Conservation (phyloP, 192 early-diverging fungal species). For the Coemansia sp. region DNA sequence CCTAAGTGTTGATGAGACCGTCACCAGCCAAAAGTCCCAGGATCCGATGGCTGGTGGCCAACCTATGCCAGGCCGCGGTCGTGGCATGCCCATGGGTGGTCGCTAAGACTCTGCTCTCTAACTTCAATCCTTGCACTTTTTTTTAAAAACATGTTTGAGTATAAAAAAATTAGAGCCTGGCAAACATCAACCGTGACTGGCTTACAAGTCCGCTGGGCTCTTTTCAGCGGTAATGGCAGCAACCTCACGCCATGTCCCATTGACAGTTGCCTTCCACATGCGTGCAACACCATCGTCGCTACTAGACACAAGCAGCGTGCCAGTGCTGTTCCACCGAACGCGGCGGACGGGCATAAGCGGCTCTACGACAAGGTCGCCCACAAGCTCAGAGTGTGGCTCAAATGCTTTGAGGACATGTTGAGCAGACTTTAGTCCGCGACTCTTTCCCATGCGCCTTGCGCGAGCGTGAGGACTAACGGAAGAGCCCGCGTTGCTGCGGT, state of each 20-base stretch:
- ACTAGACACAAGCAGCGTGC: slow-evolving; percentile 48
- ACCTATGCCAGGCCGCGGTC: slow-evolving; percentile 62
- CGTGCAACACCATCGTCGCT: slow-evolving; percentile 52
- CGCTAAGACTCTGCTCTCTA: neutral
- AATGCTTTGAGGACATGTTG: neutral
- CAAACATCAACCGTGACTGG: neutral
- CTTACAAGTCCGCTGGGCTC: slow-evolving; percentile 20
- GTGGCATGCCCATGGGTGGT: slow-evolving; percentile 53
- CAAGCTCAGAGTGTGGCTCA: slow-evolving; percentile 44
- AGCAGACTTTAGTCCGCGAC: neutral
- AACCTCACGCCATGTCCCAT: slow-evolving; percentile 47
- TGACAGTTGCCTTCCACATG: slow-evolving; percentile 49
- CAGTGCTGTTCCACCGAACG: slow-evolving; percentile 53
- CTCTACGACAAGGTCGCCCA: slow-evolving; percentile 34
- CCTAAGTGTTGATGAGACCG: slow-evolving; percentile 95
- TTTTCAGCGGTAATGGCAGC: slow-evolving; percentile 43
- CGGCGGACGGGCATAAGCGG: slow-evolving; percentile 44
- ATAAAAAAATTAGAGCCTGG: neutral
- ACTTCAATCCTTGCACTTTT: neutral
- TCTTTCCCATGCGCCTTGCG: neutral
- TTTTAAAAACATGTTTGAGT: neutral
- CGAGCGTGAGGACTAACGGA: neutral
- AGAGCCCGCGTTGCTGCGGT: slow-evolving; percentile 4
- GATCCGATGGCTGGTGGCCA: slow-evolving; percentile 59
- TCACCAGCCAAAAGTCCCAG: slow-evolving; percentile 89